Evolutionary conservation across 768 basidiomycete genomes (phyloP).

Genomic region (Hemileccinum rubropunctum): DNA sequence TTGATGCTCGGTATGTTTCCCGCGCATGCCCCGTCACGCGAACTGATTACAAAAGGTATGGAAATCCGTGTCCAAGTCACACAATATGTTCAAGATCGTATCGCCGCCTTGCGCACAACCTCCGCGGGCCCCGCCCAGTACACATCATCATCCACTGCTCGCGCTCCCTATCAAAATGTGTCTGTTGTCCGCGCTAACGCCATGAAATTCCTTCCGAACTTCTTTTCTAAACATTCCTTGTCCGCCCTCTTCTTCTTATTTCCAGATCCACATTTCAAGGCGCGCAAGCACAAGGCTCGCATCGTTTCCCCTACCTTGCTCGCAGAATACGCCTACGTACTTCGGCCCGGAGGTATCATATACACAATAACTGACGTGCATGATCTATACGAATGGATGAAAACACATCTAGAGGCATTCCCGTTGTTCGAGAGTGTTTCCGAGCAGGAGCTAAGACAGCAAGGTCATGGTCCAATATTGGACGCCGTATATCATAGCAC

Average conservation of each 20-base stretch:
- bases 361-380: slow-evolving; percentile 98
- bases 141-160: slow-evolving; percentile 24
- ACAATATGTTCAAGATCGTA: slow-evolving; percentile 93
- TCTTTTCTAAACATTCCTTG: slow-evolving; percentile 87
- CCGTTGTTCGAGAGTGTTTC: slow-evolving; percentile 83
- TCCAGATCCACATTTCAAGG: slow-evolving; percentile 98
- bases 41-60: slow-evolving; percentile 58
- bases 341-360: slow-evolving; percentile 90
- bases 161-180: slow-evolving; percentile 76
- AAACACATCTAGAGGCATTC: slow-evolving; percentile 78
- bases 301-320: slow-evolving; percentile 97
- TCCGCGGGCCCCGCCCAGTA: slow-evolving; percentile 25
- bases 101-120: slow-evolving; percentile 83
- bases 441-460: slow-evolving; percentile 69
- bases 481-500: slow-evolving; percentile 83
- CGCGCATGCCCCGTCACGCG: not conserved
- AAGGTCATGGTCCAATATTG: slow-evolving; percentile 75
- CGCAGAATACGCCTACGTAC: slow-evolving; percentile 94
- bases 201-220: slow-evolving; percentile 98
- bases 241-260: slow-evolving; percentile 96
- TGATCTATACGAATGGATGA: slow-evolving; percentile 96
- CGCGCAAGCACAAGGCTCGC: slow-evolving; percentile 96
- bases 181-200: slow-evolving; percentile 94
- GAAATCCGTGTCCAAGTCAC: slow-evolving; percentile 97
- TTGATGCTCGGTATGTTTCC: slow-evolving; percentile 84